Evolutionary conservation across 1,284 basidiomycete genomes (phyloP).

Genomic region (Rhodotorula mucilaginosa): DNA sequence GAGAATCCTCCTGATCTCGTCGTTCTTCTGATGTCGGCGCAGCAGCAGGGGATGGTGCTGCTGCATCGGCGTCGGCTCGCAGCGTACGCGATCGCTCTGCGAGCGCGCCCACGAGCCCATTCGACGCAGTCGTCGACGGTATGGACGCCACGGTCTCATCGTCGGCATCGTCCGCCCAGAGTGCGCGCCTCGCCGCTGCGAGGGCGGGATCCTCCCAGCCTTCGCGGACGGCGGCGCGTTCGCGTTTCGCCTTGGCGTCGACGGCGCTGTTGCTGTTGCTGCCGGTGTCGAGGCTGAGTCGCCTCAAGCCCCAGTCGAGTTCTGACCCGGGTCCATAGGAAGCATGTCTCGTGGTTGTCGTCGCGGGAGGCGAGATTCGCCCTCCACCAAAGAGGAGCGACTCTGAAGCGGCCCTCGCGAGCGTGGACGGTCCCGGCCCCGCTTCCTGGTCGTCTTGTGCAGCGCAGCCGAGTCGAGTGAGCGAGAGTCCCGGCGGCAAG

Average conservation of each 20-base stretch:
- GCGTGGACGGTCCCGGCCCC: not conserved
- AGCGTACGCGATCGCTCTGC: too few species aligned
- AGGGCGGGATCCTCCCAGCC: constrained; percentile 37
- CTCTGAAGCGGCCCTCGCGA: not conserved
- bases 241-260: constrained; percentile 15
- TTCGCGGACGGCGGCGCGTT: constrained; percentile 8
- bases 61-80: not conserved
- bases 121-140: not conserved
- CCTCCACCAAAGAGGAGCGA: not conserved
- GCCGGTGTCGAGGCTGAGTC: not conserved
- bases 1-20: not conserved
- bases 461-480: constrained; percentile 7
- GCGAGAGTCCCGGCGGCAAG: constrained; percentile 3
- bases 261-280: not conserved
- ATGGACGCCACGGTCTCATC: not conserved
- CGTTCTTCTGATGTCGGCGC: not conserved
- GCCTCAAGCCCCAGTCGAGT: constrained; percentile 4
- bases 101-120: not conserved
- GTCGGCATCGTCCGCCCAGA: constrained; percentile 29
- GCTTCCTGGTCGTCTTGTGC: constrained; percentile 2
- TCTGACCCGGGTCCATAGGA: not conserved
- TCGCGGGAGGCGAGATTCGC: too few species aligned
- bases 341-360: not conserved
- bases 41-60: constrained; percentile 9
- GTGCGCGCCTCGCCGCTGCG: constrained; percentile 31